Evolutionary conservation across 495 filamentous ascomycete genomes (phyloP), one percentile per base, ranked within the genome.

Genomic region (Podospora anserina): DNA sequence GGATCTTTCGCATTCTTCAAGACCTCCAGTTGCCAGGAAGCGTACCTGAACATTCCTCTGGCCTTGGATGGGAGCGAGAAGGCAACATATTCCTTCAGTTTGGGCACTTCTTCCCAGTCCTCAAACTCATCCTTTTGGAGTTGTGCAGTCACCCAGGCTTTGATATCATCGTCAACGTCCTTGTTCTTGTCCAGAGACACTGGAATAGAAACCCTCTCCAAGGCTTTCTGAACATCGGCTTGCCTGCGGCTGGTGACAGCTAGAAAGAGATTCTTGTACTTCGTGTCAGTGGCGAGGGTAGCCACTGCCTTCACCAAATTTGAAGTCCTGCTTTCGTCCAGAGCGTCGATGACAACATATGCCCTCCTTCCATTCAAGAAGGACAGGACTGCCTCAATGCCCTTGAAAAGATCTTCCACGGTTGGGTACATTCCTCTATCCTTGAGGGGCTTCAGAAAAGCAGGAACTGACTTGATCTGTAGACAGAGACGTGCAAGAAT

Each of bases 41-140:
- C 79, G 78, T 80, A 84, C 16, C 79, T 80, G 63, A 83, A 72
- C 80, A 84, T 84, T 20, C 82, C 81, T 66, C 78, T 69, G 5
- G 78, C 79, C 57, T 70, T 73, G 1, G 57, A 54, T 1, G 77
- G 62, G 19, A 82, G 49, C 0, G 58, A 30, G 1, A 66, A 44
- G 23, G 74, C 71, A 28, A 80, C 75, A 9, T 75, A 62, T 2
- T 66, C 44, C 20, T 70, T 66, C n/a, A 82, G 69, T 0, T 58
- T 65, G 2, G 15, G 55, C 2, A 58, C n/a, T 20, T 19, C 55
- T 11, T 58, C 30, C 73, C 77, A 82, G 19, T 23, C 44, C n/a
- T 30, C 30, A 49, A 80, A 78, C 0, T 34, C 28, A 19, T 74
- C 69, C 11, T 7, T 30, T 11, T 13, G 26, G 34, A 81, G 34